Base-by-base conservation (phyloP, 352 stramenopile genomes). In the Phytophthora cactorum region DNA sequence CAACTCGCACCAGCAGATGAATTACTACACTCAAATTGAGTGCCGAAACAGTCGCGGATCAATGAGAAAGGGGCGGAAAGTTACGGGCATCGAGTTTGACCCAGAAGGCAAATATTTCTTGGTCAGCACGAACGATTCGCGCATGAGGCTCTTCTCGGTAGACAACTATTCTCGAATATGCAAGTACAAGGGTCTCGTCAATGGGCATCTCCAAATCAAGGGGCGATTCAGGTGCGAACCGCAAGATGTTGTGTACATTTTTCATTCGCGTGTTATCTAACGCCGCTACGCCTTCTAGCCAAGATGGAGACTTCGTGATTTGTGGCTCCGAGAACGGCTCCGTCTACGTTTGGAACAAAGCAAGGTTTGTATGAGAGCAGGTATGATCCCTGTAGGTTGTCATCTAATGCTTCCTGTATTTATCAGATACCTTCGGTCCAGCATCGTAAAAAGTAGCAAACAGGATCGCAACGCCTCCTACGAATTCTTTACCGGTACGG, bases 1-100 rank as follows among this genome's bases (percentile, higher is more conserved):
- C 44, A 95, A 96, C 61, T 83, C 82, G 8, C 86, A 92, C 52
- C 87, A 93, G 66, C 85, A 92, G 62, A 91, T 97, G 82, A 92
- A 86, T 64, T 97, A 97, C 68, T 96, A 95, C 73, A 98, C 90
- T n/a, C 89, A 98, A 70, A 95, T 98, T 47, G 91, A 97, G 70
- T 97, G 89, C 60, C 79, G 87, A 49, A 98, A 98, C 70, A 91
- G 85, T 43, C 79, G 86, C 17, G 91, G 91, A 5, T 79, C 81
- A 6, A 95, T 95, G 78, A 92, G 91, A 52, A 94, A 93, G 51
- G 92, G 91, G 2, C 77, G 86, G 34, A 97, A 97, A 59, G 91
- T 98, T 29, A 97, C 90, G 1, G 91, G 91, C 41, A 93, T 98
- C 52, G 84, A 94, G 57, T 97, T 97, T 60, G 81, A 91, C n/a